Base-by-base conservation (phyloP, 2,329 filamentous ascomycete species). In the Phoma sp. region DNA sequence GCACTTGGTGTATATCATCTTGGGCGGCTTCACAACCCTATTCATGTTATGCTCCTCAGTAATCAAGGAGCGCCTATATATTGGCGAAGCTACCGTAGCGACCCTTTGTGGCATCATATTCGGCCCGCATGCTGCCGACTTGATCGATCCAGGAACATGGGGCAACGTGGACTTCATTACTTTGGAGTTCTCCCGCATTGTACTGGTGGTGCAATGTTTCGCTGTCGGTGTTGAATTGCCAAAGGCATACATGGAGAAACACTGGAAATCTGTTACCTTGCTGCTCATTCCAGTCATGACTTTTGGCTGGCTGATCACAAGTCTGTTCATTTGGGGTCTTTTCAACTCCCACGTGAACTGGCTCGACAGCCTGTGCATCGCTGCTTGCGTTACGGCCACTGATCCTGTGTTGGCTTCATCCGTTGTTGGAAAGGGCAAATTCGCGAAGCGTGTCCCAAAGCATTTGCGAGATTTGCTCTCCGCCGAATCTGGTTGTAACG, bases 21-120 rank as follows among this genome's bases (percentile, higher is more conserved):
- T 99, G 51, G 95, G 95, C 69, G 95, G 93, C 75, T 99, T 99
- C 80, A 99, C 95, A 65, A 92, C 90, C 56, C 81, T 99, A 67
- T 99, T 99, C 80, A 99, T 99, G 95, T 83, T 99, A 56, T 96
- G 92, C 77, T 99, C 95, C 56, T 92, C 96, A 49, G 87, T 98
- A 72, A 96, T 99, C 80, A 99, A 99, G 82, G 95, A 99, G 82
- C 90, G 91, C 75, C 84, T 98, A 71, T 99, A 99, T 80, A 99
- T 99, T 75, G 95, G 95, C 73, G 95, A 99, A 83, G 95, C 95
- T 43, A 98, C 95, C 1, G 91, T 99, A 37, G 92, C 92, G 43
- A 96, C 92, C 2, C 77, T 96, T 42, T 92, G 90, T 71, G 92
- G 92, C 61, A 88, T 96, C 74, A 92, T 95, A 66, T 96, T 96